Evolutionary conservation across 257 asterid species (phyloP).

Genomic region (Solanum etuberosum): DNA sequence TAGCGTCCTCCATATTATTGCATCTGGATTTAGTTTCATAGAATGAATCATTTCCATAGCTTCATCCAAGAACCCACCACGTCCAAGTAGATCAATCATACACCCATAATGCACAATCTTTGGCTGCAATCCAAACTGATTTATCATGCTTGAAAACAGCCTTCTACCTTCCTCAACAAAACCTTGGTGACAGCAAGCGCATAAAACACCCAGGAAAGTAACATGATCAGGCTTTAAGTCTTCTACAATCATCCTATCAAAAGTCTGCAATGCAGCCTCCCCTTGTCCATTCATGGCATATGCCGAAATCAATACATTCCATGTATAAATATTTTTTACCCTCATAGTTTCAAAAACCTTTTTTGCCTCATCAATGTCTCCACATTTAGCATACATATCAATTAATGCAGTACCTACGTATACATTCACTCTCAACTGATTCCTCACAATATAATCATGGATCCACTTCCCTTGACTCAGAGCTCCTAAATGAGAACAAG

Average conservation of each 20-base stretch:
- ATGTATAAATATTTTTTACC: slow-evolving; percentile 11
- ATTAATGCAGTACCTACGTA: slow-evolving; percentile 17
- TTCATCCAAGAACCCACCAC: slow-evolving; percentile 19
- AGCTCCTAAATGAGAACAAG: slow-evolving; percentile 20
- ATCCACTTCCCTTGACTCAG: slow-evolving; percentile 12
- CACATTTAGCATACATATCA: slow-evolving; percentile 25
- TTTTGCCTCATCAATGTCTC: slow-evolving; percentile 14
- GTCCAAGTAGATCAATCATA: slow-evolving; percentile 27
- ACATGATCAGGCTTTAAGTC: slow-evolving; percentile 14
- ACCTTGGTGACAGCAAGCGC: slow-evolving; percentile 24
- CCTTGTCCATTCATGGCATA: slow-evolving; percentile 26
- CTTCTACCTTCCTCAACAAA: slow-evolving; percentile 19
- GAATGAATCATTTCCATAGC: slow-evolving; percentile 11
- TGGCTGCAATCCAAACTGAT: slow-evolving; percentile 7
- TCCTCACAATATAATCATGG: slow-evolving; percentile 8
- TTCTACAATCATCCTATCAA: slow-evolving; percentile 4
- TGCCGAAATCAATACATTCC: slow-evolving; percentile 23
- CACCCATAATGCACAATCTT: slow-evolving; percentile 25
- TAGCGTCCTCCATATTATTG: slow-evolving; percentile 21
- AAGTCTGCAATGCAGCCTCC: slow-evolving; percentile 13
- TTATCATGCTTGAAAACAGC: slow-evolving; percentile 11
- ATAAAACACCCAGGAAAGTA: slow-evolving; percentile 16
- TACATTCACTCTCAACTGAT: slow-evolving; percentile 1
- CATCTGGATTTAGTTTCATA: slow-evolving; percentile 4
- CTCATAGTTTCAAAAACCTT: slow-evolving; percentile 10